phyloP scores from a whole-genome alignment of 73 alveolate species.

The Paramecium sexaurelia region DNA sequence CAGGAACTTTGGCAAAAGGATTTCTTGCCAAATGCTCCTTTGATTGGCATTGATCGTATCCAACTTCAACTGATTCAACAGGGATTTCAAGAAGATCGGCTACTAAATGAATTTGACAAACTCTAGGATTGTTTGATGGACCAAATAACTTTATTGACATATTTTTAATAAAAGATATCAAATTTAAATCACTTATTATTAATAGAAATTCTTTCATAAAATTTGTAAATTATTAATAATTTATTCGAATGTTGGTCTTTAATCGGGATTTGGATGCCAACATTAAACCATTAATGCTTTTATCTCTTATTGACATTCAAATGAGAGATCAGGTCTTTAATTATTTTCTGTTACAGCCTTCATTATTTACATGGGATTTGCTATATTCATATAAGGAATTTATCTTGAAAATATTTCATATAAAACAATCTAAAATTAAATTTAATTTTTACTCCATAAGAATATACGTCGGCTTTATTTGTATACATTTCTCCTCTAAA shows the following conservation, averaged over 20 bases:
- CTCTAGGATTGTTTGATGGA: constrained; percentile 23
- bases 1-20: constrained; percentile 82
- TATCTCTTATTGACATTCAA: background rate
- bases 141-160: constrained; percentile 27
- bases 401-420: constrained; percentile 5
- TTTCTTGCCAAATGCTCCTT: constrained; percentile 71
- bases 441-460: background rate
- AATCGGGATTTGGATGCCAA: background rate
- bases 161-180: background rate
- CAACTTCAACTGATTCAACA: background rate
- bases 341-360: background rate
- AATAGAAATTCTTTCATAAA: background rate
- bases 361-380: constrained; percentile 45
- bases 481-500: background rate
- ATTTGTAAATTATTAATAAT: background rate
- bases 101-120: background rate
- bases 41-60: constrained; percentile 39
- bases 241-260: constrained; percentile 35
- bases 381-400: constrained; percentile 28
- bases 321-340: constrained; percentile 5
- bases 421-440: background rate
- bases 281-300: constrained; percentile 4
- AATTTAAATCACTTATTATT: background rate
- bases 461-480: constrained; percentile 37
- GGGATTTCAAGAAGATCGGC: constrained; percentile 1